phyloP scores from a whole-genome alignment of 139 green algal species.

The Microglena sp. region DNA sequence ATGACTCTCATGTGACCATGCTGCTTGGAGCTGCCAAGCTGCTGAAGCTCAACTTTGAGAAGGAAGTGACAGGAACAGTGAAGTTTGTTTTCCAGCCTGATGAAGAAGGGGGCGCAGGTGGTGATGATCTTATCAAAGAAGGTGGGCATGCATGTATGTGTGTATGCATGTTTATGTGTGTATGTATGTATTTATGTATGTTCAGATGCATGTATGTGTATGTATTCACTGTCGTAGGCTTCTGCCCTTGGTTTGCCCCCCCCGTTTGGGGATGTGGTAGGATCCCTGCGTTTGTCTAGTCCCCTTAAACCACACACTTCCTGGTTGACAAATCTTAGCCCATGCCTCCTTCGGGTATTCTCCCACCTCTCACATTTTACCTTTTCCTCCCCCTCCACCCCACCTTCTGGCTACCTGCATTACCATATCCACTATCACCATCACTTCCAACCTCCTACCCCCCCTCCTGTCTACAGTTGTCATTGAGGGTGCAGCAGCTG shows the following conservation, averaged over 20 bases:
- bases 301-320: too few relatives aligned
- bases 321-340: too few relatives aligned
- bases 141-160: conserved; percentile 35
- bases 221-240: too few relatives aligned
- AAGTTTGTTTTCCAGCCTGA: conserved; percentile 12
- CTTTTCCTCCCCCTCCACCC: background rate
- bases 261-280: too few relatives aligned
- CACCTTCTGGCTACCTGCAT: too few relatives aligned
- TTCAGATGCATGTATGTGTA: background rate
- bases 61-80: too few relatives aligned
- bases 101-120: conserved; percentile 10
- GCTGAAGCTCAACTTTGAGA: conserved; percentile 18
- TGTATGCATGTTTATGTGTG: background rate
- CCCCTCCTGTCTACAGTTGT: too few relatives aligned
- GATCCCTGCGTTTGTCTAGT: too few relatives aligned
- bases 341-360: background rate
- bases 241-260: too few relatives aligned
- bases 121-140: conserved; percentile 60
- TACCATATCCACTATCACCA: too few relatives aligned
- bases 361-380: background rate
- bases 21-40: conserved; percentile 68
- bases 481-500: too few relatives aligned
- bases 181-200: background rate
- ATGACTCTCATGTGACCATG: conserved; percentile 82
- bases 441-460: too few relatives aligned